These are phyloP conservation scores for Sphenostylis stenocarpa DNA, from an alignment of 306 rosid genomes.

Conservation along the genomic window DNA sequence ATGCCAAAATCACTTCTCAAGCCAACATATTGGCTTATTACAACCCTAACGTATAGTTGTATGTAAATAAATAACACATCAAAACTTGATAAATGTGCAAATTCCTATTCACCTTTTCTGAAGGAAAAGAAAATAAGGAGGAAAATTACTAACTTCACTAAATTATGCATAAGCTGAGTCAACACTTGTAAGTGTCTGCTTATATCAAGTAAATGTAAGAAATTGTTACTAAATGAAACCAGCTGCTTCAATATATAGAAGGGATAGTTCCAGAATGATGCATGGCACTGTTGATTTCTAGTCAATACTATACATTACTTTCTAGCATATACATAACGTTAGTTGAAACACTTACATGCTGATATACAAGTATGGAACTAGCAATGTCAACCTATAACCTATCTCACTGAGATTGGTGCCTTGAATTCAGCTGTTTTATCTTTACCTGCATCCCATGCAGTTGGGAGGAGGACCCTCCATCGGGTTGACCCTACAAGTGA, in stretches of 20 bases:
- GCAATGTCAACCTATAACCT: neutral
- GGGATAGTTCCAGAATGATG: neutral
- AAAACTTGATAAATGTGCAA: neutral
- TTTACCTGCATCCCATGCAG: constrained; percentile 41
- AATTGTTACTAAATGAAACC: neutral
- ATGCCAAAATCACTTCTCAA: neutral
- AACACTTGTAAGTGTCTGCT: too few relatives aligned
- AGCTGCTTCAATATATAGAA: neutral
- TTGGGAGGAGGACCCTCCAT: constrained; percentile 25
- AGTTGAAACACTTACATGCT: neutral
- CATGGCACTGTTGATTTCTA: neutral
- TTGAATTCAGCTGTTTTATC: constrained; percentile 31
- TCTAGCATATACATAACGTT: neutral
- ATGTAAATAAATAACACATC: neutral
- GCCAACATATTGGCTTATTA: neutral
- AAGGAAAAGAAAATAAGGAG: neutral
- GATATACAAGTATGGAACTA: neutral
- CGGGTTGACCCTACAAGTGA: constrained; percentile 45
- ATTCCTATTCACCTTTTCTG: neutral
- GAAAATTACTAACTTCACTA: neutral
- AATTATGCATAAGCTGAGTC: neutral
- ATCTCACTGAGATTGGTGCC: constrained; percentile 28
- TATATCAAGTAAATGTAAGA: neutral
- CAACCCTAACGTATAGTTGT: neutral
- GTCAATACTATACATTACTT: neutral